A percentile compares a stretch with the other conserved stretches of the same genome.
Evolutionary conservation across 768 basidiomycete genomes (phyloP).

Genomic region (Tricholoma matsutake): DNA sequence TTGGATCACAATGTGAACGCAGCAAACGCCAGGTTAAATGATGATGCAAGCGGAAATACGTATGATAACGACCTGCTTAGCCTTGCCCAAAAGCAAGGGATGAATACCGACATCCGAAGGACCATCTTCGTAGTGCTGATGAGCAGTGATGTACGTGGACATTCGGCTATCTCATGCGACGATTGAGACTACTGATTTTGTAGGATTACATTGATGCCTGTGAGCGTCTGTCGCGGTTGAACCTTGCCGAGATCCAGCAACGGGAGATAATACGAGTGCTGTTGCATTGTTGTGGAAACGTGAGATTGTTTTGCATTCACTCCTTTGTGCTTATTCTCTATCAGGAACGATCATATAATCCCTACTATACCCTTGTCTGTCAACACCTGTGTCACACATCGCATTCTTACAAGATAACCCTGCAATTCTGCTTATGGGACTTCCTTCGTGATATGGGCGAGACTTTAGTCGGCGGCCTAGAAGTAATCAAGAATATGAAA

Average conservation of each 20-base stretch:
- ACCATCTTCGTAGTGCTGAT: conserved; percentile 92
- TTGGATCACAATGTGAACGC: conserved; percentile 57
- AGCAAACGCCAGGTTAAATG: conserved; percentile 23
- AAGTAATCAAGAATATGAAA: conserved; percentile 66
- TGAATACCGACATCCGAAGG: conserved; percentile 95
- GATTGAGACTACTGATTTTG: background rate
- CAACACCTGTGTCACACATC: conserved; percentile 77
- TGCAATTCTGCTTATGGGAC: conserved; percentile 97
- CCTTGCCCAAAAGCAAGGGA: conserved; percentile 92
- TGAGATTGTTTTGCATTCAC: conserved; percentile 31
- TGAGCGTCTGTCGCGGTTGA: conserved; percentile 81
- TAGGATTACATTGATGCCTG: conserved; percentile 98
- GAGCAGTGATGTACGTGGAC: conserved; percentile 80
- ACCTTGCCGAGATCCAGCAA: conserved; percentile 85
- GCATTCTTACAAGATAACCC: conserved; percentile 85
- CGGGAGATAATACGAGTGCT: conserved; percentile 92
- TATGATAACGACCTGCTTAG: conserved; percentile 51
- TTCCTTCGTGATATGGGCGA: conserved; percentile 92
- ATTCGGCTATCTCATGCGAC: background rate
- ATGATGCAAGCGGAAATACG: conserved; percentile 17
- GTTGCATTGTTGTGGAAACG: conserved; percentile 90
- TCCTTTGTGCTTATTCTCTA: background rate
- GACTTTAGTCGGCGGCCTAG: conserved; percentile 72
- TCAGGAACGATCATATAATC: conserved; percentile 91
- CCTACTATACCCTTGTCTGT: conserved; percentile 89